A percentile compares a stretch with the other conserved stretches of the same genome.
Conservation (phyloP, 805 yeast genomes). For the Candida nanaspora region DNA sequence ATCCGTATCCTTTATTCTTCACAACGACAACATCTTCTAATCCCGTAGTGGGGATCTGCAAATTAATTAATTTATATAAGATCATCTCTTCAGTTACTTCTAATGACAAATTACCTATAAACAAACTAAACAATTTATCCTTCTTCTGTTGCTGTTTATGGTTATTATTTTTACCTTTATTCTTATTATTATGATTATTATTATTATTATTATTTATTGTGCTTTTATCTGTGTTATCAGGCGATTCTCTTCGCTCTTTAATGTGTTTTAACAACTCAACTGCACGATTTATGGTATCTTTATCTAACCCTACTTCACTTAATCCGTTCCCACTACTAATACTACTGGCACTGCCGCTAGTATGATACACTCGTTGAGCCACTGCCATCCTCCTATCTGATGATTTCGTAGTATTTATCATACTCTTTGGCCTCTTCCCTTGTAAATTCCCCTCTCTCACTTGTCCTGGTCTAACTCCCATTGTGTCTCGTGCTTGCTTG, state of each 20-base stretch:
- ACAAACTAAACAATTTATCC: conserved; percentile 41
- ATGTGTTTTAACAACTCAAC: conserved; percentile 10
- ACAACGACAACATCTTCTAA: not conserved
- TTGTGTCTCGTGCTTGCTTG: not conserved
- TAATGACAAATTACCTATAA: conserved; percentile 67
- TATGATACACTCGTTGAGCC: conserved; percentile 4
- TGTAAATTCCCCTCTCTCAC: not conserved
- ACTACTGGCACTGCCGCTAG: no score
- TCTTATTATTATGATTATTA: conserved; percentile 16
- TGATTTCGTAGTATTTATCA: conserved; percentile 18
- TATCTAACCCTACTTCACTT: conserved; percentile 7
- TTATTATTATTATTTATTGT: not conserved
- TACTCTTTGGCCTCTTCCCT: conserved; percentile 8
- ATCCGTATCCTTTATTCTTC: conserved; percentile 61
- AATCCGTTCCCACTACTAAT: no score
- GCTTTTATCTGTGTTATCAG: no score
- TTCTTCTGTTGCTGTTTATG: no score
- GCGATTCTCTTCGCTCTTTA: conserved; percentile 3
- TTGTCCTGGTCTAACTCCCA: not conserved
- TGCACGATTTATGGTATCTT: conserved; percentile 11
- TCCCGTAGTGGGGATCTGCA: conserved; percentile 10
- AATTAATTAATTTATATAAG: conserved; percentile 46
- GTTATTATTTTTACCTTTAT: conserved; percentile 16
- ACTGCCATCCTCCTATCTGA: conserved; percentile 53
- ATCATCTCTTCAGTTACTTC: conserved; percentile 58